Conservation (phyloP, 106 monocot species). For the Dioscorea zingiberensis region DNA sequence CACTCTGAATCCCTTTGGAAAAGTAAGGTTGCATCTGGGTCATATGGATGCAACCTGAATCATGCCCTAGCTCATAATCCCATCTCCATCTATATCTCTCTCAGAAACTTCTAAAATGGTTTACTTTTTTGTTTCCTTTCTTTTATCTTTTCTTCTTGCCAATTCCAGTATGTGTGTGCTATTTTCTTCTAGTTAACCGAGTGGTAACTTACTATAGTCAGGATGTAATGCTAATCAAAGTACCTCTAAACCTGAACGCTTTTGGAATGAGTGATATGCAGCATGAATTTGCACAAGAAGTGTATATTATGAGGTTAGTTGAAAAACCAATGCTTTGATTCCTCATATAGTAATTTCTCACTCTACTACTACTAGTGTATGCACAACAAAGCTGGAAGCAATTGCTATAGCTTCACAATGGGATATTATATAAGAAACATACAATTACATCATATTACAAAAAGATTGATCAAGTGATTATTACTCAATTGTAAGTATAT, state of each 20-base stretch:
- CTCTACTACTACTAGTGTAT: no score
- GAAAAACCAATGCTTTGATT: background rate
- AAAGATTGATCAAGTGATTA: no score
- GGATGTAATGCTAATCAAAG: slow-evolving; percentile 91
- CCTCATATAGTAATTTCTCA: no score
- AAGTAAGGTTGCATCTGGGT: slow-evolving; percentile 83
- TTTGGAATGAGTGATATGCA: slow-evolving; percentile 72
- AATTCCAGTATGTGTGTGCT: no score
- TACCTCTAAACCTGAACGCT: slow-evolving; percentile 75
- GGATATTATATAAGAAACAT: no score
- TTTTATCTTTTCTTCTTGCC: background rate
- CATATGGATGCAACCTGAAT: slow-evolving; percentile 91
- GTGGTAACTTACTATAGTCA: slow-evolving; percentile 77
- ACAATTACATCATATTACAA: no score
- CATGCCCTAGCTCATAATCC: slow-evolving; percentile 21
- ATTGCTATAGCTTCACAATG: no score
- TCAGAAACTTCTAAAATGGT: background rate
- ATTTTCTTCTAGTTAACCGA: slow-evolving; percentile 45
- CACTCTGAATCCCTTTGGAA: slow-evolving; percentile 63
- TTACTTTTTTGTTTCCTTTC: background rate
- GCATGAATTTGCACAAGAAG: slow-evolving; percentile 91
- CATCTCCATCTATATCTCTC: no score
- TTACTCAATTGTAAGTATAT: no score
- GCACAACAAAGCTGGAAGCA: no score
- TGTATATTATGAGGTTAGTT: slow-evolving; percentile 89